Evolutionary conservation across 805 yeast genomes (phyloP), one percentile per base, ranked within the genome.

Genomic region (Barnettozyma vustinii): DNA sequence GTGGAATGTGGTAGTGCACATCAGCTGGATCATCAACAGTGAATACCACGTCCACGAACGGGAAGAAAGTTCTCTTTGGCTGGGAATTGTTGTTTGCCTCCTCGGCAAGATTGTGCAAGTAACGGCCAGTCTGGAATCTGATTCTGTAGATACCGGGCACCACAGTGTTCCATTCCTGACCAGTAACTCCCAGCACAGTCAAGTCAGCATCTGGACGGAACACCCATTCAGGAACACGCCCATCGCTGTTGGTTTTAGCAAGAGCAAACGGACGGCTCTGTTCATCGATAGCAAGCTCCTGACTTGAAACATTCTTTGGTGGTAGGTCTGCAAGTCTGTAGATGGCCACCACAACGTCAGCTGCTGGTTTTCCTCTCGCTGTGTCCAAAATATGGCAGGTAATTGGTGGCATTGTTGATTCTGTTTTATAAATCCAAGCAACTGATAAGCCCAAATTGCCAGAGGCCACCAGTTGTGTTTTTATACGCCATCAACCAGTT

Each of bases 341-440:
- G 35, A 85, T 68, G 26, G 81, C 81, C 61, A 94, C 87, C 3
- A 73, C 68, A n/a, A 91, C 91, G n/a, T 73, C 75, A 0, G 68
- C 62, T 1, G 96, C 97, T 1, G 98, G 98, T 51, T 72, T 75
- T 1, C 98, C 98, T 8, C 73, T 67, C 9, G 86, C 82, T 7
- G 97, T 90, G 60, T 91, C 96, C 20, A 91, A 72, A 9, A 91
- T 79, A 64, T 91, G 98, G 69, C 97, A 91, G 3, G 97, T 90
- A 37, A 90, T 79, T 40, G 92, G 92, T n/a, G 63, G 60, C 64
- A 60, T 58, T 13, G n/a, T 30, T 12, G 12, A 30, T 5, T 30
- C 21, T 37, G 40, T 2, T 16, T 6, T 20, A 12, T 3, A 19
- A 18, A 18, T 4, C 15, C 33, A 5, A 8, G 16, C 16, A 30